phyloP scores from a whole-genome alignment of 441 rosid genomes.

The Populus hybrid region DNA sequence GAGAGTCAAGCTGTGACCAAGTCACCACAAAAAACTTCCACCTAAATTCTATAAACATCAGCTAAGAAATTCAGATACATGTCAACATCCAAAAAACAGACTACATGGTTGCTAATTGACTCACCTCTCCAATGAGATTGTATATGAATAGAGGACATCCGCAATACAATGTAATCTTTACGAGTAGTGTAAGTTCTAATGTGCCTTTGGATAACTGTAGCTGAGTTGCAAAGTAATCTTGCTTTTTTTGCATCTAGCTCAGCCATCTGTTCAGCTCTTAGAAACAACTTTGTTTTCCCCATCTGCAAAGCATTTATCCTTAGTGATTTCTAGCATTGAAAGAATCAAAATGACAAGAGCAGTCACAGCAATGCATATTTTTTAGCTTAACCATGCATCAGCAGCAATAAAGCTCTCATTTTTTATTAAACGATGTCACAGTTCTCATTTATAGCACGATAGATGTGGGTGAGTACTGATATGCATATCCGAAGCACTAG shows the following conservation, averaged over 20 bases:
- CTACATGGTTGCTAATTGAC: conserved; percentile 13
- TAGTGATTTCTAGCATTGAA: conserved; percentile 10
- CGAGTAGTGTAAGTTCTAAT: conserved; percentile 43
- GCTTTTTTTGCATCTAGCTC: conserved; percentile 73
- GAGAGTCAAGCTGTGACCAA: conserved; percentile 10
- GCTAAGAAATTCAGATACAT: conserved; percentile 8
- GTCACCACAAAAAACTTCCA: neutral
- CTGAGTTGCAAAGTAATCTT: conserved; percentile 49
- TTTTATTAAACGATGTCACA: neutral
- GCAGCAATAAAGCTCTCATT: neutral
- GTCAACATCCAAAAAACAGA: conserved; percentile 7
- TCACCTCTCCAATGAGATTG: conserved; percentile 91
- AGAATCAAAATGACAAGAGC: conserved; percentile 2
- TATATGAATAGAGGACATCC: conserved; percentile 53
- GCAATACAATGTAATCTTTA: conserved; percentile 41
- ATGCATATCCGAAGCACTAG: conserved; percentile 1
- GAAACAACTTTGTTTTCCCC: conserved; percentile 72
- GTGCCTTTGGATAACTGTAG: conserved; percentile 60
- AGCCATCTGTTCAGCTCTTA: conserved; percentile 84
- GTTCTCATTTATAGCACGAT: neutral
- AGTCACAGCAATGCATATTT: conserved; percentile 2
- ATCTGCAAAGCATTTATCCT: conserved; percentile 46
- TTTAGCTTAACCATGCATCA: neutral
- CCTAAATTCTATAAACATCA: conserved; percentile 3
- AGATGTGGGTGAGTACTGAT: neutral